Evolutionary conservation across 176 grass and related monocot genomes (phyloP).

Genomic region (Cocos nucifera): DNA sequence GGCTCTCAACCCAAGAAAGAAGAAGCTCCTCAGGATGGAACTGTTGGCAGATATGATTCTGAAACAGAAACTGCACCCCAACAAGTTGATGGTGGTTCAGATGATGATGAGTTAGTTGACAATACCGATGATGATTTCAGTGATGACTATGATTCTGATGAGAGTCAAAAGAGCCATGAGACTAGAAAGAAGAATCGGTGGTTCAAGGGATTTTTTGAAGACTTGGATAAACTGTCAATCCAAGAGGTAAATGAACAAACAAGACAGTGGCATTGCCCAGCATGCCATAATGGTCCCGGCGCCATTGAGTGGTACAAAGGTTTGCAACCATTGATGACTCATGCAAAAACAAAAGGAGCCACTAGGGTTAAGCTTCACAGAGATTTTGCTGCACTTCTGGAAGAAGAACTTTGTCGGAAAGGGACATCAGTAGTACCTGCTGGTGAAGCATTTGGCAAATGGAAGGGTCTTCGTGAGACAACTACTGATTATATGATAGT

Average conservation of each 20-base stretch:
- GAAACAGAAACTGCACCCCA: conserved; percentile 7
- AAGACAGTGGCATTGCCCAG: conserved; percentile 62
- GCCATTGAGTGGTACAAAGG: conserved; percentile 90
- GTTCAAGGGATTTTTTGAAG: conserved; percentile 71
- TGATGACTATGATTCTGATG: conserved; percentile 77
- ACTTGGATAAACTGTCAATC: conserved; percentile 36
- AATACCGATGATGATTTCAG: conserved; percentile 49
- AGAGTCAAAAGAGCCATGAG: conserved; percentile 52
- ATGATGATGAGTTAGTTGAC: conserved; percentile 45
- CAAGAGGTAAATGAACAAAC: conserved; percentile 56
- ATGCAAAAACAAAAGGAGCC: conserved; percentile 81
- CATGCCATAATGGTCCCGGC: conserved; percentile 88
- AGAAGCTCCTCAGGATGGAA: conserved; percentile 21
- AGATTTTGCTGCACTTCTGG: conserved; percentile 62
- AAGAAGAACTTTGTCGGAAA: conserved; percentile 55
- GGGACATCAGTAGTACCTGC: conserved; percentile 62
- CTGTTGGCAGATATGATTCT: conserved; percentile 17
- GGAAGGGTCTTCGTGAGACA: conserved; percentile 59
- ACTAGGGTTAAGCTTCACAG: conserved; percentile 68
- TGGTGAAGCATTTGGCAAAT: conserved; percentile 73
- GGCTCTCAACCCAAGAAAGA: conserved; percentile 34
- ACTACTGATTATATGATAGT: conserved; percentile 51
- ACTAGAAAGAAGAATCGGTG: conserved; percentile 60
- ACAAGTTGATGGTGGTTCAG: conserved; percentile 19
- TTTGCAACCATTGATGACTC: conserved; percentile 60